These are phyloP conservation scores for Penicillium pulvis DNA, from an alignment of 495 filamentous ascomycete species.

Conservation along the genomic window DNA sequence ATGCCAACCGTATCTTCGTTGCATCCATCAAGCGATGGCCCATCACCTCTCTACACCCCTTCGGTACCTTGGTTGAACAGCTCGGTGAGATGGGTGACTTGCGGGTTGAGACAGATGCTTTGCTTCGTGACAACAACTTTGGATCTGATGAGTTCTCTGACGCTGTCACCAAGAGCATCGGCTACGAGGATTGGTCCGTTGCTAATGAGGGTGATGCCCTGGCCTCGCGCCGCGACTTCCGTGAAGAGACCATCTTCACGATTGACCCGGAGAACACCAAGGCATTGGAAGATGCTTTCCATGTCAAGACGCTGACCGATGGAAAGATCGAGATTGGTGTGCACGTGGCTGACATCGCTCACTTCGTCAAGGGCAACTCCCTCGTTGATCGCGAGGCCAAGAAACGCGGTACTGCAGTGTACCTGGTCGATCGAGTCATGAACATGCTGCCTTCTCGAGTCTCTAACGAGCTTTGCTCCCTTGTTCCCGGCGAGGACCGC, in stretches of 20 bases:
- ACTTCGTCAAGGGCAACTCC: constrained; percentile 96
- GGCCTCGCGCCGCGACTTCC: constrained; percentile 84
- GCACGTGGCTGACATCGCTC: constrained; percentile 92
- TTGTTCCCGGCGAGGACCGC: constrained; percentile 83
- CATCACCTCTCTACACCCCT: constrained; percentile 98
- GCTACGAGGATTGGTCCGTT: constrained; percentile 87
- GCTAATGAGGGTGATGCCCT: constrained; percentile 79
- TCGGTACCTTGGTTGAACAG: constrained; percentile 95
- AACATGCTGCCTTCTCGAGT: constrained; percentile 87
- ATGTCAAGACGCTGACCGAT: constrained; percentile 78
- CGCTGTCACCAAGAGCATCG: constrained; percentile 89
- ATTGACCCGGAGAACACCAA: constrained; percentile 82
- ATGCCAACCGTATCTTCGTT: constrained; percentile 95
- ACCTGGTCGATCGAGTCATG: constrained; percentile 87
- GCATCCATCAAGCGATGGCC: constrained; percentile 99
- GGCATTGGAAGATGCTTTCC: constrained; percentile 88
- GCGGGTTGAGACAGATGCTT: constrained; percentile 94
- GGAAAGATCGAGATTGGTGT: constrained; percentile 92
- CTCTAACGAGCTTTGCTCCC: constrained; percentile 81
- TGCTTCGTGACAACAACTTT: constrained; percentile 98
- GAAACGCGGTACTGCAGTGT: constrained; percentile 95
- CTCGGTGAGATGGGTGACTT: constrained; percentile 96
- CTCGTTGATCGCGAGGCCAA: constrained; percentile 96
- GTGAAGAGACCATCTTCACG: constrained; percentile 85
- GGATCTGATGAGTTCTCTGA: constrained; percentile 96